Base-by-base conservation (phyloP, 495 filamentous ascomycete genomes). In the Copromyces sp. region DNA sequence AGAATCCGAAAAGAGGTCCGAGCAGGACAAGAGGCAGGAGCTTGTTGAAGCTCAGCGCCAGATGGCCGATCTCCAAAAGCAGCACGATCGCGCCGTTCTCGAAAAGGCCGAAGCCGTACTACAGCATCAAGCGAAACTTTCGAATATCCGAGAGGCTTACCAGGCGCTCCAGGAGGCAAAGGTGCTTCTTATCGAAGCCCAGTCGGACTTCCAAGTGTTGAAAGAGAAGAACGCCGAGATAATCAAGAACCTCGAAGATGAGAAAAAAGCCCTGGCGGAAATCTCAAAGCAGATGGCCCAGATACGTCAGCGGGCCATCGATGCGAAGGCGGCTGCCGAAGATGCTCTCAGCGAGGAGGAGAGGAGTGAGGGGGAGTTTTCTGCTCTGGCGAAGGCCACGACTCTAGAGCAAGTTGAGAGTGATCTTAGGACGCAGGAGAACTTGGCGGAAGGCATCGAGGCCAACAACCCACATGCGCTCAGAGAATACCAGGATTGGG, bases 391-490 rank as follows among this genome's bases (percentile, higher is more conserved):
- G 74, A 75, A 37, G 74, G 75, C 71, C n/a, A 87, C 39, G 81
- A 83, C 85, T 1, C 74, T 87, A 3, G 92, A 93, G 72, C 86
- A 90, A 9, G 81, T 97, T 11, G 88, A 94, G 35, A 82, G 84
- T 3, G 91, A 95, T 24, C 93, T 98, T 74, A 87, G 88, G 42
- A 89, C 91, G 3, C 90, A 92, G 80, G 83, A 87, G 74, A 89
- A 90, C 12, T 90, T 91, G 61, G 87, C 98, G 9, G 89, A 92
- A 40, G 85, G 95, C 38, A 90, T 95, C 38, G 90, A 95, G 70
- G 93, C 90, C 45, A 91, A 91, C 47, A 93, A 94, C 74, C 90
- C 89, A 11, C 85, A 88, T 44, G 86, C 93, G n/a, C 86, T 98
- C 61, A 85, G 86, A 61, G 90, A 96, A 71, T 98, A 89, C 77